Evolutionary conservation across 805 yeast genomes (phyloP).

Genomic region (Candida alai): DNA sequence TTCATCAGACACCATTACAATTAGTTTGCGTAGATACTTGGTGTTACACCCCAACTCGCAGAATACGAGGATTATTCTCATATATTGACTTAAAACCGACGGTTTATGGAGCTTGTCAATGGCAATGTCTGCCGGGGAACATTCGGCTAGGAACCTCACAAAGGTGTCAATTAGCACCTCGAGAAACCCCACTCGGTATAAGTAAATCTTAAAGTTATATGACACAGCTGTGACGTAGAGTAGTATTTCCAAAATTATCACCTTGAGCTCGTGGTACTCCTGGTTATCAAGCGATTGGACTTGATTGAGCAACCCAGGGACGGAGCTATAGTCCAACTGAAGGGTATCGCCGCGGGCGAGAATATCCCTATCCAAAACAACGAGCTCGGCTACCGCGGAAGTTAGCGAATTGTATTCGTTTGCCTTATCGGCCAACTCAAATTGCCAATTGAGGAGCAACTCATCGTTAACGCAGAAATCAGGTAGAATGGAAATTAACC

Average conservation of each 20-base stretch:
- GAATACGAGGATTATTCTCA: slow-evolving; percentile 22
- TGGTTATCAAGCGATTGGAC: slow-evolving; percentile 21
- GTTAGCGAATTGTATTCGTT: slow-evolving; percentile 18
- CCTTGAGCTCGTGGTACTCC: slow-evolving; percentile 22
- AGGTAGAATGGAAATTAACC: slow-evolving; percentile 22
- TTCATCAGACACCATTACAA: slow-evolving; percentile 11
- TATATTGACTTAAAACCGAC: slow-evolving; percentile 15
- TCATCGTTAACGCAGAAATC: slow-evolving; percentile 23
- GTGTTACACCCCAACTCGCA: slow-evolving; percentile 34
- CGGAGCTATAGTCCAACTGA: slow-evolving; percentile 8
- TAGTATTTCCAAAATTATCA: slow-evolving; percentile 25
- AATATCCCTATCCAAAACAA: slow-evolving; percentile 18
- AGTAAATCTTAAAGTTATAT: slow-evolving; percentile 22
- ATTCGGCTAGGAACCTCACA: slow-evolving; percentile 8
- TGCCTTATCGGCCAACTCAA: slow-evolving; percentile 26
- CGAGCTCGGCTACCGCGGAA: slow-evolving; percentile 22
- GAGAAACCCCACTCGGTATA: slow-evolving; percentile 16
- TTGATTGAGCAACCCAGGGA: slow-evolving; percentile 10
- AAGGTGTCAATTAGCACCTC: slow-evolving; percentile 19
- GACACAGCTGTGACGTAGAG: slow-evolving; percentile 19
- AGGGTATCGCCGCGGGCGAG: no score
- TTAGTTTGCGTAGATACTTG: slow-evolving; percentile 15
- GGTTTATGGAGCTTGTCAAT: slow-evolving; percentile 6
- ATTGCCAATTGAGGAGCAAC: slow-evolving; percentile 33
- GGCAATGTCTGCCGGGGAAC: no score